Percentiles rank a stretch among this genome's conserved stretches.
Evolutionary conservation across 176 grass and related monocot genomes (phyloP).

Genomic region (Poa pratensis): DNA sequence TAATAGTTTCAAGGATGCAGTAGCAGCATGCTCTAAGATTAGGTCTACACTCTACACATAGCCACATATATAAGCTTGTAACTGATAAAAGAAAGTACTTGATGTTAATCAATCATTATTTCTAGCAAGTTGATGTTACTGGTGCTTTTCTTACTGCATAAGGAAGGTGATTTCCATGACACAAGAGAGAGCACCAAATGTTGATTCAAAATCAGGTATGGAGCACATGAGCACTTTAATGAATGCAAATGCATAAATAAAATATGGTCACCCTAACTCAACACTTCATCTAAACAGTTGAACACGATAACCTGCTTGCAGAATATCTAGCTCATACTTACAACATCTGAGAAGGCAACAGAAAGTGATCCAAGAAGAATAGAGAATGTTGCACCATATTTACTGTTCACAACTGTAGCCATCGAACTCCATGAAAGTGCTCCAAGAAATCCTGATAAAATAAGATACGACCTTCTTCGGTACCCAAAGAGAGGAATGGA

Average conservation of each 20-base stretch:
- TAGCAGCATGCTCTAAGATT: slow-evolving; percentile 27
- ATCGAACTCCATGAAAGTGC: slow-evolving; percentile 97
- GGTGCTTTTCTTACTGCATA: neutral
- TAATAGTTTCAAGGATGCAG: slow-evolving; percentile 25
- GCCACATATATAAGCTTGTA: neutral
- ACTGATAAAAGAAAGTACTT: neutral
- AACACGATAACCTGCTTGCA: slow-evolving; percentile 18
- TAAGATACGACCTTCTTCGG: slow-evolving; percentile 93
- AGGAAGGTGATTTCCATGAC: slow-evolving; percentile 1
- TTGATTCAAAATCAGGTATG: neutral
- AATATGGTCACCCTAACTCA: neutral
- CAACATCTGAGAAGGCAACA: slow-evolving; percentile 99
- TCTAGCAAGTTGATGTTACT: slow-evolving; percentile 7
- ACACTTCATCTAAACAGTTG: neutral
- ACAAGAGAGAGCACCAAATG: neutral
- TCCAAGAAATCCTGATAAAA: slow-evolving; percentile 95
- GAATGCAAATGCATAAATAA: neutral
- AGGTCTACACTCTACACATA: neutral
- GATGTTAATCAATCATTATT: slow-evolving; percentile 21
- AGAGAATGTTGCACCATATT: slow-evolving; percentile 77
- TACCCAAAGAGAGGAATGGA: slow-evolving; percentile 99
- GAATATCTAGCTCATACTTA: slow-evolving; percentile 56
- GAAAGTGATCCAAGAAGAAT: slow-evolving; percentile 98
- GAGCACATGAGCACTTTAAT: slow-evolving; percentile 16
- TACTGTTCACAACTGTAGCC: slow-evolving; percentile 88